phyloP scores from a whole-genome alignment of 2,329 filamentous ascomycete genomes.

The Penicillium sp. region DNA sequence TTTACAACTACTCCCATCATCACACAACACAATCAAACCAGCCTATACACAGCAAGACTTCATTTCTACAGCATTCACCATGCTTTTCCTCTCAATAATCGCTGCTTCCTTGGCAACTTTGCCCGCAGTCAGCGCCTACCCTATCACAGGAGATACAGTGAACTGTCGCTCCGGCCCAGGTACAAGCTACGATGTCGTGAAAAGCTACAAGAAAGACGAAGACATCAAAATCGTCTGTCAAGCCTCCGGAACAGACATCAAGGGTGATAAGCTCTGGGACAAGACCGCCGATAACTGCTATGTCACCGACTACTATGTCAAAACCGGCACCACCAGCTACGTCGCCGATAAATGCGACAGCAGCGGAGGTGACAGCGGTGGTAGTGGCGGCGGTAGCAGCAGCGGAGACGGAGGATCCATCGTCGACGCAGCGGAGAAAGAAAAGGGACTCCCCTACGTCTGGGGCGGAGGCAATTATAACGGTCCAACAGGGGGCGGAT shows the following conservation, averaged over 20 bases:
- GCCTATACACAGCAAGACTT: not conserved
- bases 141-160: conserved; percentile 21
- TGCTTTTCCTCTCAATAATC: conserved; percentile 9
- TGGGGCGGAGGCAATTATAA: conserved; percentile 30
- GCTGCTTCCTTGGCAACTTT: conserved; percentile 11
- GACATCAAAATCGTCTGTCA: conserved; percentile 21
- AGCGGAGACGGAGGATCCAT: conserved; percentile 20
- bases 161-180: conserved; percentile 29
- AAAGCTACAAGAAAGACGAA: conserved; percentile 15
- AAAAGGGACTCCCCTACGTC: conserved; percentile 32
- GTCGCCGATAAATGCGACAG: conserved; percentile 17
- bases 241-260: conserved; percentile 18
- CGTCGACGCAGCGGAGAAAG: conserved; percentile 24
- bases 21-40: not conserved
- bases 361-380: conserved; percentile 6
- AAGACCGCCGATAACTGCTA: conserved; percentile 32
- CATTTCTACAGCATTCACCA: not conserved
- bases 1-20: no score
- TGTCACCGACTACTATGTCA: conserved; percentile 32
- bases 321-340: conserved; percentile 24
- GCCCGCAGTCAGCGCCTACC: conserved; percentile 22
- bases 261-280: conserved; percentile 28
- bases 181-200: conserved; percentile 20
- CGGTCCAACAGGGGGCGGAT: conserved; percentile 27
- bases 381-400: conserved; percentile 6